Evolutionary conservation across 176 grass and related monocot species (phyloP).

Genomic region (Coix lacrymajobi): DNA sequence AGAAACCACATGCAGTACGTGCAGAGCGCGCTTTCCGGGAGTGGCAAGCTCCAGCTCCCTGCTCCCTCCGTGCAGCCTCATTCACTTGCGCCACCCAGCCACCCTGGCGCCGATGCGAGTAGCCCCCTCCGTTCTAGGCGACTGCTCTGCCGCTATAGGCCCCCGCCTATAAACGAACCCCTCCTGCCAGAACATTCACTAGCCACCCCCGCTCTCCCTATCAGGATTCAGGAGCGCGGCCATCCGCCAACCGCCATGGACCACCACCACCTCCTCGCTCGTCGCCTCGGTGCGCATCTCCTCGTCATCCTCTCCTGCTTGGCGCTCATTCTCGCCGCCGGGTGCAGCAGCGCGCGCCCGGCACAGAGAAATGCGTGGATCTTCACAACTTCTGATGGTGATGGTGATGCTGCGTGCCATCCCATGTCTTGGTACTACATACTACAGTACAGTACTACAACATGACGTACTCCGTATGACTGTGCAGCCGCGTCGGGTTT

Average conservation of each 20-base stretch:
- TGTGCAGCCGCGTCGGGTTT: constrained; percentile 46
- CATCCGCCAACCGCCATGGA: not conserved
- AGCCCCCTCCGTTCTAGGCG: not conserved
- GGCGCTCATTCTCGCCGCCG: not conserved
- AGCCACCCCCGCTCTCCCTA: not conserved
- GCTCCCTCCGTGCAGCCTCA: not conserved
- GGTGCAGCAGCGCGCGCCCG: not conserved
- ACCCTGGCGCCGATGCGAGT: not conserved
- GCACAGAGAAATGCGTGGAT: no score
- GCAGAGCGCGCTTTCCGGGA: not conserved
- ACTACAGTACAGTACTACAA: no score
- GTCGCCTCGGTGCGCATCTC: not conserved
- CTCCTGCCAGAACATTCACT: not conserved
- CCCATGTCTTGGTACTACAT: no score
- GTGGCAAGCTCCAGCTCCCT: not conserved
- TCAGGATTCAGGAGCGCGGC: not conserved
- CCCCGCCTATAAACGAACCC: not conserved
- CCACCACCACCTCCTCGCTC: not conserved
- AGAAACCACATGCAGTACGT: not conserved
- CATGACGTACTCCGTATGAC: no score
- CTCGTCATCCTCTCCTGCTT: not conserved
- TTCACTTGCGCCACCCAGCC: not conserved
- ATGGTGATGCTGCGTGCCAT: no score
- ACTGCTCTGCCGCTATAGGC: not conserved
- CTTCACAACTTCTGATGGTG: no score